phyloP scores from a whole-genome alignment of 805 yeast species.

The Wilhelminamyces savonicus region DNA sequence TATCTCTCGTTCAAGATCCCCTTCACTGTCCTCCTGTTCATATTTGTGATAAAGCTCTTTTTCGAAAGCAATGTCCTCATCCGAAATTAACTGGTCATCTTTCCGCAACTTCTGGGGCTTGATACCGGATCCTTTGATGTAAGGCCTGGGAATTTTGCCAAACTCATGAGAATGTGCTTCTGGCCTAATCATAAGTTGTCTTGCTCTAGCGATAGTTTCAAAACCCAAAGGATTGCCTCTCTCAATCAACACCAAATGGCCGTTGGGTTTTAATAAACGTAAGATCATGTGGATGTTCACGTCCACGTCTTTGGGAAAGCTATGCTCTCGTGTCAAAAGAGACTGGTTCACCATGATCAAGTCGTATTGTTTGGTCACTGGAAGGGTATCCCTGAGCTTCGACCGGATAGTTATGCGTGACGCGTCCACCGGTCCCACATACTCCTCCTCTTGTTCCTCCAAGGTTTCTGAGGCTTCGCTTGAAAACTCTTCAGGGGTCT shows the following conservation, averaged over 20 bases:
- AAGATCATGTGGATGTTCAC: conserved; percentile 53
- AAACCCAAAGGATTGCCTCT: conserved; percentile 88
- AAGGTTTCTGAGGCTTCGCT: conserved; percentile 6
- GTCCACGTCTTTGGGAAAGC: conserved; percentile 73
- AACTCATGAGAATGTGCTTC: conserved; percentile 50
- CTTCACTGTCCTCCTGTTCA: conserved; percentile 13
- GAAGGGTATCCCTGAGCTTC: conserved; percentile 46
- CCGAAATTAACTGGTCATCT: conserved; percentile 30
- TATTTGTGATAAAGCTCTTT: conserved; percentile 20
- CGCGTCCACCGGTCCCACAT: conserved; percentile 47
- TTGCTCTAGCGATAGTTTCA: conserved; percentile 82
- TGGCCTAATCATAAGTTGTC: conserved; percentile 88
- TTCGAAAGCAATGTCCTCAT: conserved; percentile 28
- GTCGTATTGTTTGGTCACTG: conserved; percentile 58
- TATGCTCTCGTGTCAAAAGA: conserved; percentile 50
- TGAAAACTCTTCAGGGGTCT: conserved; percentile 8
- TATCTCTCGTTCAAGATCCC: conserved; percentile 3
- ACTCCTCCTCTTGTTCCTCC: conserved; percentile 11
- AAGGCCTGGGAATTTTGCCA: conserved; percentile 68
- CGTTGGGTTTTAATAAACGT: conserved; percentile 64
- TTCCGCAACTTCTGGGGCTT: conserved; percentile 34
- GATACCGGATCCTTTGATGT: conserved; percentile 43
- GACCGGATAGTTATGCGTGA: conserved; percentile 50
- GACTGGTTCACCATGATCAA: conserved; percentile 81
- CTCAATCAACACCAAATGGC: conserved; percentile 74